phyloP scores from a whole-genome alignment of 176 grass and related monocot genomes.

The Oryza glumipatula region DNA sequence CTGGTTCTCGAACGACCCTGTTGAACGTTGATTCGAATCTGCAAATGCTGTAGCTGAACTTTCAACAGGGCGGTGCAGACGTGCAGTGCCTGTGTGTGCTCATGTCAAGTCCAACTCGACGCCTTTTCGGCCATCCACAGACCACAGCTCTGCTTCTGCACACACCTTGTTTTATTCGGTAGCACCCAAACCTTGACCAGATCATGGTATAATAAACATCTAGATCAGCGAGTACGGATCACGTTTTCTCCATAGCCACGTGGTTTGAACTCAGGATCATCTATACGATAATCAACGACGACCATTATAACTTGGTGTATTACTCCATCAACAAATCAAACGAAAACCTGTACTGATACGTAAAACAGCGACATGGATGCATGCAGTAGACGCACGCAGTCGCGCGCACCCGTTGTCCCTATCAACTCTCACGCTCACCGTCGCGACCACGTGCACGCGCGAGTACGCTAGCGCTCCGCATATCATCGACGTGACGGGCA shows the following conservation, averaged over 20 bases:
- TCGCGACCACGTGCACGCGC: not conserved
- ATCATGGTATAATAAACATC: not conserved
- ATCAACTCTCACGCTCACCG: not conserved
- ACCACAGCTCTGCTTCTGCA: not conserved
- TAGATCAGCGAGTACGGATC: not conserved
- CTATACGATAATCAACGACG: not conserved
- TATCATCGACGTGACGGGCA: not conserved
- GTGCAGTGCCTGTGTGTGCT: not conserved
- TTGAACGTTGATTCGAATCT: not conserved
- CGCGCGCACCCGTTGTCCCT: not conserved
- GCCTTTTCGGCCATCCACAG: not conserved
- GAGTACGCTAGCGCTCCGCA: not conserved
- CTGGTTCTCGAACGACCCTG: not conserved
- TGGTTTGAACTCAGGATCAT: not conserved
- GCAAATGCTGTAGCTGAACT: not conserved
- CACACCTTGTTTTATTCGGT: not conserved
- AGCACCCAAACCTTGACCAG: slow-evolving; percentile 22
- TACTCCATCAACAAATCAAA: not conserved
- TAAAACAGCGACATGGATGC: not conserved
- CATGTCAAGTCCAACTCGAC: not conserved
- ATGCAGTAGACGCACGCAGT: not conserved
- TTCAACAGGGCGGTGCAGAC: not conserved
- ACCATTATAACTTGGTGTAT: not conserved
- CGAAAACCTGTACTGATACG: too few relatives aligned
- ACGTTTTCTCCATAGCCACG: not conserved